Conservation (phyloP, 202 grass and related monocot species). For the Thinopyrum obtusiflorum region DNA sequence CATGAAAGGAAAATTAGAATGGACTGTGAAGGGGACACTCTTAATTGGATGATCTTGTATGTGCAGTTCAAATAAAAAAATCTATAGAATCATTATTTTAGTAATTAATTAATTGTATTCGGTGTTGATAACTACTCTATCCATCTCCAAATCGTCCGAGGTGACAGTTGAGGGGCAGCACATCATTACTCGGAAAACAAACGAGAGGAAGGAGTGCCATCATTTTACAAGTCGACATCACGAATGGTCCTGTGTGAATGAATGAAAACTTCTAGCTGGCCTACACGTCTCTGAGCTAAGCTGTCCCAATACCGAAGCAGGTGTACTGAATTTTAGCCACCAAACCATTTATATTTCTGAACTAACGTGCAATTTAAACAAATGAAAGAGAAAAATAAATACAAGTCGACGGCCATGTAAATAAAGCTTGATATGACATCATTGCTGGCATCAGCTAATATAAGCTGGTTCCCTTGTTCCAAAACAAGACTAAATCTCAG, state of each 20-base stretch:
- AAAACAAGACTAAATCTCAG: neutral
- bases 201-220: neutral
- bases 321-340: neutral
- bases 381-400: neutral
- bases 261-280: neutral
- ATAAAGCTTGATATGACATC: neutral
- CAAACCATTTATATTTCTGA: neutral
- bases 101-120: neutral
- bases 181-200: neutral
- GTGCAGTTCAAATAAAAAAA: no score
- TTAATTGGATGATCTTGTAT: neutral
- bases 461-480: neutral
- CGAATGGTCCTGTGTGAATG: no score
- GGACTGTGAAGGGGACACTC: neutral
- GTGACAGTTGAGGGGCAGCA: neutral
- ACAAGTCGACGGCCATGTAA: neutral
- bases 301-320: constrained; percentile 4
- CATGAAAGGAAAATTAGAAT: neutral
- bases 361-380: neutral
- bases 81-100: no score
- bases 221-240: neutral
- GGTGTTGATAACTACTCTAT: neutral
- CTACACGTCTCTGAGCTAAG: constrained; percentile 10
- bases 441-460: neutral
- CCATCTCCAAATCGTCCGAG: neutral